Conservation (phyloP, 176 grass and related monocot species). For the Oryza meyeriana region DNA sequence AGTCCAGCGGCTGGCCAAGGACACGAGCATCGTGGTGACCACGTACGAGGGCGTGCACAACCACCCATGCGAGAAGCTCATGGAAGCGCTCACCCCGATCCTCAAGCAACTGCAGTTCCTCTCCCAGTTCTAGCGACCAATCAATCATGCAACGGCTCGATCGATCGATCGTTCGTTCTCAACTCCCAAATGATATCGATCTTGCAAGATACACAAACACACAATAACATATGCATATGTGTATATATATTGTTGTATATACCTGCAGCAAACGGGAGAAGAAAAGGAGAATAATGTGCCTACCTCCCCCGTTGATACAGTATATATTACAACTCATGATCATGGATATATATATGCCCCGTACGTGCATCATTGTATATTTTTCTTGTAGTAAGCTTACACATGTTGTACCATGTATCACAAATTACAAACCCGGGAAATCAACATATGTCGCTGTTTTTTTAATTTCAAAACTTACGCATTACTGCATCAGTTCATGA, state of each 20-base stretch:
- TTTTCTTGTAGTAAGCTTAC: neutral
- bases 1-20: slow-evolving; percentile 81
- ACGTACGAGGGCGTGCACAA: slow-evolving; percentile 94
- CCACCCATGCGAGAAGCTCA: slow-evolving; percentile 89
- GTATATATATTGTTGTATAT: neutral
- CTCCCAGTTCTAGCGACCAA: slow-evolving; percentile 59
- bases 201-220: neutral
- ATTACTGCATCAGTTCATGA: neutral
- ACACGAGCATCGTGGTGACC: slow-evolving; percentile 80
- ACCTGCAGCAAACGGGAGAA: neutral
- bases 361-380: neutral
- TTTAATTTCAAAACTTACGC: neutral
- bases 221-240: neutral
- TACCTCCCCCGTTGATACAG: neutral
- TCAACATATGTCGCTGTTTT: neutral
- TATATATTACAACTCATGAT: neutral
- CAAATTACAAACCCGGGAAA: neutral
- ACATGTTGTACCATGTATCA: neutral
- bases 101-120: slow-evolving; percentile 86
- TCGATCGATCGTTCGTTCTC: neutral
- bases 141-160: too few species aligned
- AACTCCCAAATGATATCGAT: neutral
- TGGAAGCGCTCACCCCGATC: slow-evolving; percentile 75
- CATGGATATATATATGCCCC: neutral
- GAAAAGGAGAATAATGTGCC: slow-evolving; percentile 41